Evolutionary conservation across 176 grass and related monocot species (phyloP), one percentile per base, ranked within the genome.

Genomic region (Rhynchospora tenuis): DNA sequence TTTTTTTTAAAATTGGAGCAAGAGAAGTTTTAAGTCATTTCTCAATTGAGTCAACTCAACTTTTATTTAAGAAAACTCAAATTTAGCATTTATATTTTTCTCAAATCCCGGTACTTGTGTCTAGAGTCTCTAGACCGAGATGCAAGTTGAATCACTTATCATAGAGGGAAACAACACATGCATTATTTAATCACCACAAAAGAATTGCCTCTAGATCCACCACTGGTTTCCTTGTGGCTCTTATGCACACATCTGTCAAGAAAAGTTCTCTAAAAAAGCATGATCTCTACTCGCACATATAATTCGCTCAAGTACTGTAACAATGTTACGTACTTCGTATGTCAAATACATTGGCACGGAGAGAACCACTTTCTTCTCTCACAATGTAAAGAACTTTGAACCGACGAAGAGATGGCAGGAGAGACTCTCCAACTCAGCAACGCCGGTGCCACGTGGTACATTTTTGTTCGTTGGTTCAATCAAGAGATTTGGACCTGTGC

Each of bases 151-250:
- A 58, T 58, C 3, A 19, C 55, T 65, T 29, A 26, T 15, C 27
- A 14, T 1, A 24, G 6, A 75, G 23, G 24, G 22, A 75, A 27
- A 28, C 47, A 75, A 8, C 22, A 60, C 59, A 52, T 75, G 71
- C 71, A 16, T 26, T 52, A 75, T 75, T 75, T 75, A 54, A 75
- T 28, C 71, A 75, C 47, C 71, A 75, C 71, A 52, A 75, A 75
- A 28, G 3, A 28, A 1, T 16, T 52, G 20, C 12, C 4, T 74
- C 24, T 54, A 51, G 6, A 75, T 75, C 71, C 47, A 55, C 72
- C 72, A 29, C 46, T 27, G 14, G 23, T 73, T 73, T 23, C 10
- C 45, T 50, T 73, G 70, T 73, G 70, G 45, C n/a, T 73, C 9
- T 50, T 19, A 50, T 73, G 70, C 9, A 47, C 20, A 72, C 43